These are phyloP conservation scores for Eryngium alpinum DNA, from an alignment of 140 eudicot species.

Conservation along the genomic window DNA sequence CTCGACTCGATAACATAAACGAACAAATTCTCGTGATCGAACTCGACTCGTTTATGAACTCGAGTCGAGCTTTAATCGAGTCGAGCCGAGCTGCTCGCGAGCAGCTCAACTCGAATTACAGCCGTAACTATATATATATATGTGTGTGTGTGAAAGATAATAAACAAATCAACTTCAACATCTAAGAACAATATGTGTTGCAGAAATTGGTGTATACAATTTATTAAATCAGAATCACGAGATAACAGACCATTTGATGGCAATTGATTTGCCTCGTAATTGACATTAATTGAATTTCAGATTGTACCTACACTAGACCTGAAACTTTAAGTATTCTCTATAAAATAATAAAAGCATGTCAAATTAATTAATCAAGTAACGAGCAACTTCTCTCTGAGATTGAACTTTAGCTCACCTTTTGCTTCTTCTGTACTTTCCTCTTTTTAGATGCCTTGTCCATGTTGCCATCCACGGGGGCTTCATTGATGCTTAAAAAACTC, in stretches of 20 bases:
- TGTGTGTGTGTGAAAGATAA: not conserved
- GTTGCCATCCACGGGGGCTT: conserved; percentile 1
- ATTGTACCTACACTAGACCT: conserved; percentile 13
- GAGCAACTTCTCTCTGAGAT: not conserved
- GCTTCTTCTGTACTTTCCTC: not conserved
- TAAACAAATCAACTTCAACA: not conserved
- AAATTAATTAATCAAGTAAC: not conserved
- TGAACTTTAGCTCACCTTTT: conserved; percentile 4
- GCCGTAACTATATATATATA: no score
- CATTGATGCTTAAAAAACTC: not conserved
- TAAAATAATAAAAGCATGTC: not conserved
- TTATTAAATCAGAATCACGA: not conserved
- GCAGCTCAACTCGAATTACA: no score
- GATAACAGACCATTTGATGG: conserved; percentile 15
- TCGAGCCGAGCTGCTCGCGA: no score
- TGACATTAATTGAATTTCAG: conserved; percentile 1
- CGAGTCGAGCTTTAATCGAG: no score
- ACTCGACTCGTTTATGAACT: no score
- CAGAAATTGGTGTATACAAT: not conserved
- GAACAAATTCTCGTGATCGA: no score
- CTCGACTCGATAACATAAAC: no score
- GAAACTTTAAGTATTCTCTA: not conserved
- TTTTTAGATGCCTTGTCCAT: conserved; percentile 1
- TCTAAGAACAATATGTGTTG: not conserved
- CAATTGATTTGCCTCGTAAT: not conserved